Percentiles rank a stretch among this genome's conserved stretches.
These are phyloP conservation scores for Gonium pectorale DNA, from an alignment of 139 green algal species.

Conservation along the genomic window DNA sequence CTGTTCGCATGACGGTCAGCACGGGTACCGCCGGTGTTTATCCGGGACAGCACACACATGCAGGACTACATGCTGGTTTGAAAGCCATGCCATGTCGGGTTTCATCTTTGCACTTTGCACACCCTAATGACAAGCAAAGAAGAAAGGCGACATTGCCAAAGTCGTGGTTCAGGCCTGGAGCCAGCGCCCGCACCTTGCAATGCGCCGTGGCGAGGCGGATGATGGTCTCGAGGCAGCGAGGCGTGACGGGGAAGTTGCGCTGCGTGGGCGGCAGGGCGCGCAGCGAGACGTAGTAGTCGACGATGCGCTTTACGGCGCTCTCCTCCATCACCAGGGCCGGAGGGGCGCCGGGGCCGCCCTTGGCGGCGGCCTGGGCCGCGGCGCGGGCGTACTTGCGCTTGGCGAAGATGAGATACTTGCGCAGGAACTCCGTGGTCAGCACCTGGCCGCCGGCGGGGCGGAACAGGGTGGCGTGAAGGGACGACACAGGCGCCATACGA, in stretches of 20 bases:
- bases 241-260: constrained; percentile 78
- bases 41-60: no score
- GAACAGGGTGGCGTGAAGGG: no score
- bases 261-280: constrained; percentile 50
- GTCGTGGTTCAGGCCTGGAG: background rate
- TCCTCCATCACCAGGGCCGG: constrained; percentile 47
- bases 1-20: no score
- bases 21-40: no score
- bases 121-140: no score
- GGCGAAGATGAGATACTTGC: constrained; percentile 83
- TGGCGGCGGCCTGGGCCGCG: constrained; percentile 21
- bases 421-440: constrained; percentile 78
- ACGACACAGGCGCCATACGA: no score
- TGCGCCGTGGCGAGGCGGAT: constrained; percentile 96
- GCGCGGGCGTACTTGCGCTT: constrained; percentile 54
- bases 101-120: no score
- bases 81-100: no score
- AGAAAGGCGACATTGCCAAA: no score
- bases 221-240: constrained; percentile 94
- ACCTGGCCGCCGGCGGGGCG: constrained; percentile 52
- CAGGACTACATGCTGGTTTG: no score
- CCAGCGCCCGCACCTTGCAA: constrained; percentile 82
- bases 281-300: constrained; percentile 89
- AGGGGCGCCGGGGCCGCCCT: background rate
- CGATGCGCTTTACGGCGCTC: constrained; percentile 75